Base-by-base conservation (phyloP, 2,329 filamentous ascomycete species). In the Aaosphaeria arxii region DNA sequence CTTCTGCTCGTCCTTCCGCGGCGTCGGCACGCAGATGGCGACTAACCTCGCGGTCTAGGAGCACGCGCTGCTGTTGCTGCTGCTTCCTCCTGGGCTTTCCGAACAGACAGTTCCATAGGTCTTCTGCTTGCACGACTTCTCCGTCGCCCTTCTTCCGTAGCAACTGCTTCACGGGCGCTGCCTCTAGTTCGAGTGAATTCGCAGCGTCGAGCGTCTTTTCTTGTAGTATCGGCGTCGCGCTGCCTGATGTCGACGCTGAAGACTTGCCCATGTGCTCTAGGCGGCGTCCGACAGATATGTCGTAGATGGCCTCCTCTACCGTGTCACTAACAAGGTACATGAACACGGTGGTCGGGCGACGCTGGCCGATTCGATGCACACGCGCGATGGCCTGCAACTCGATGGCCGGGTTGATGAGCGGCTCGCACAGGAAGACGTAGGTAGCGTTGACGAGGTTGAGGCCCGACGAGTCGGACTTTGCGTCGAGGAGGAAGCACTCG, bases 371-470 rank as follows among this genome's bases (percentile, higher is more conserved):
- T 33, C 94, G 84, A 66, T 99, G 91, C 1, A 99, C 91, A 47
- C 94, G 87, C 1, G 92, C 91, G 62, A 97, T 95, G 11, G 91
- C 92, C 69, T 99, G 94, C 7, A 97, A 78, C 70, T 97, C 94
- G 11, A 99, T 83, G 0, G 91, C 91, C 0, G 92, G 92, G 64
- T 97, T 96, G 58, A 97, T 84, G 4, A 97, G 76, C 2, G 94
- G 94, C 65, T 99, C 94, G 67, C 91, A 96, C 4, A 99, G 80
- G 63, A 97, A 95, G 1, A 97, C 91, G 64, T 97, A 91, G 42
- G 85, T 96, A 4, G 92, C 94, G 60, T 95, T 92, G 55, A 96
- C 87, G 0, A 99, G 80, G 52, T 95, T 97, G 30, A 99, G 77
- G 0, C 94, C 94, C 1, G 88, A 91, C 0, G 89, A 87, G 65